Conservation (phyloP, 495 filamentous ascomycete genomes). For the Xylaria scruposa region DNA sequence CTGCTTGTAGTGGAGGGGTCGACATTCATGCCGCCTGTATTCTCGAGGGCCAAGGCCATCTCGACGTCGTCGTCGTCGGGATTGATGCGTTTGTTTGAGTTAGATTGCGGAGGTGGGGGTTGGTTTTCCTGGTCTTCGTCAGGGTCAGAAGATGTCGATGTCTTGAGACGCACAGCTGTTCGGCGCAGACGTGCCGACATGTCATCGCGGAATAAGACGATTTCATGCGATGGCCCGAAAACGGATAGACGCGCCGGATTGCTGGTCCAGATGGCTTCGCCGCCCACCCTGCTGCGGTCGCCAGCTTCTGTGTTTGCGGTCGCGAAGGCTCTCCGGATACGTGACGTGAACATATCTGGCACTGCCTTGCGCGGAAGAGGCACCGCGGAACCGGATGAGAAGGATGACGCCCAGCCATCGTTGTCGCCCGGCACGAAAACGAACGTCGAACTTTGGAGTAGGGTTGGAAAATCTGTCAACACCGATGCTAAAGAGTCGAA, state of each 20-base stretch:
- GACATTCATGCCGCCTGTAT: slow-evolving; percentile 54
- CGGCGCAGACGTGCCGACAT: slow-evolving; percentile 77
- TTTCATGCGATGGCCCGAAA: slow-evolving; percentile 85
- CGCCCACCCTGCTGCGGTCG: slow-evolving; percentile 46
- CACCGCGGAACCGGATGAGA: slow-evolving; percentile 80
- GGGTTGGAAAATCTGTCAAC: slow-evolving; percentile 82
- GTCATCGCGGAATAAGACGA: slow-evolving; percentile 86
- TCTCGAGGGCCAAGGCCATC: slow-evolving; percentile 41
- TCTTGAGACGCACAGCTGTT: slow-evolving; percentile 68
- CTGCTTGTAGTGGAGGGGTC: slow-evolving; percentile 37
- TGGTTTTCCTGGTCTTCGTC: slow-evolving; percentile 40
- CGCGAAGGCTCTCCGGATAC: slow-evolving; percentile 80
- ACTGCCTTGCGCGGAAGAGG: slow-evolving; percentile 74
- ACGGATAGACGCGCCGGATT: slow-evolving; percentile 82
- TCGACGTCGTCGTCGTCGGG: slow-evolving; percentile 41
- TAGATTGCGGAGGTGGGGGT: slow-evolving; percentile 22
- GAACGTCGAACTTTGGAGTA: slow-evolving; percentile 82
- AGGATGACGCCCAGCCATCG: slow-evolving; percentile 89
- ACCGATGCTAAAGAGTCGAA: slow-evolving; percentile 86
- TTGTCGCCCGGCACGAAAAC: slow-evolving; percentile 95
- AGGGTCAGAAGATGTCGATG: slow-evolving; percentile 34
- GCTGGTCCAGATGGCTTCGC: slow-evolving; percentile 83
- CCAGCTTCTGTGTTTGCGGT: slow-evolving; percentile 64
- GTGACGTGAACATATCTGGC: slow-evolving; percentile 85
- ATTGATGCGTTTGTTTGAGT: slow-evolving; percentile 23